phyloP scores from a whole-genome alignment of 192 early-diverging fungal genomes.

The Backusella parvicylindrica region DNA sequence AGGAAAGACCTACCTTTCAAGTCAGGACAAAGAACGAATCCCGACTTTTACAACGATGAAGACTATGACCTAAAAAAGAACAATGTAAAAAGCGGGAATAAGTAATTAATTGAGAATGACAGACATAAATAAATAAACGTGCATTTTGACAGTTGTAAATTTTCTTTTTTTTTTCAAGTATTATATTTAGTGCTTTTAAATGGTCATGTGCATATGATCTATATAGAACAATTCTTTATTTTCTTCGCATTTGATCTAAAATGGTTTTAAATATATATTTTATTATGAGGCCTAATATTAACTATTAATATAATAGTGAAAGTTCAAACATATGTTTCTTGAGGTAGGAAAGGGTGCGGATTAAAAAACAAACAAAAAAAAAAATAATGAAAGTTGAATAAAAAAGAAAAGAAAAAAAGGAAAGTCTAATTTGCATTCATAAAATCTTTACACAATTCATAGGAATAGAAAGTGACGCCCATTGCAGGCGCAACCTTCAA shows the following conservation, averaged over 20 bases:
- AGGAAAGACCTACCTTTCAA: background rate
- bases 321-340: background rate
- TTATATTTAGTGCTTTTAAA: too few species aligned
- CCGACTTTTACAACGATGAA: background rate
- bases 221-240: background rate
- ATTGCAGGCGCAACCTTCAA: slow-evolving; percentile 84
- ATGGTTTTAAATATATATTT: background rate
- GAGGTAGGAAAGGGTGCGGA: background rate
- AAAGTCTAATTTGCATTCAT: slow-evolving; percentile 36
- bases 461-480: slow-evolving; percentile 78
- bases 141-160: background rate
- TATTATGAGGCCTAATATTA: background rate
- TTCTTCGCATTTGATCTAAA: background rate
- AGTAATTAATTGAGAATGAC: background rate
- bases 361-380: background rate
- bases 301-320: background rate
- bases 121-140: background rate
- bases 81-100: background rate
- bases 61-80: background rate
- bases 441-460: slow-evolving; percentile 73
- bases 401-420: background rate
- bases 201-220: too few species aligned
- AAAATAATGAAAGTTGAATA: background rate
- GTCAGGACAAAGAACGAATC: background rate
- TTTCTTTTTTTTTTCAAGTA: background rate